Evolutionary conservation across 768 basidiomycete genomes (phyloP).

Genomic region (Phaeotremella fagi): DNA sequence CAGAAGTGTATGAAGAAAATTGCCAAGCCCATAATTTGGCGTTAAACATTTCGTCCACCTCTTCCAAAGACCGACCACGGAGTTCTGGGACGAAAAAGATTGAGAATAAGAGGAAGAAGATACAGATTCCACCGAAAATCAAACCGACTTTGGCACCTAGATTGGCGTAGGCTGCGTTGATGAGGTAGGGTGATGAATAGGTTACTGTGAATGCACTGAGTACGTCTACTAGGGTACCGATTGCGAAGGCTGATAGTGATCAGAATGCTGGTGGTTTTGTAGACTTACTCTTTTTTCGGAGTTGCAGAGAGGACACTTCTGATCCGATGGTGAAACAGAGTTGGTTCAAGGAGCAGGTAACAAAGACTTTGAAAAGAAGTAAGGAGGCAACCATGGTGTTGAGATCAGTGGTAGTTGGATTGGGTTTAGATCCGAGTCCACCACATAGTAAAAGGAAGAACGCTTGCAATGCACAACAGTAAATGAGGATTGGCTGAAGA

Average conservation of each 20-base stretch:
- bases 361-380: background rate
- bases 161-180: conserved; percentile 3
- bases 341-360: background rate
- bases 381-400: background rate
- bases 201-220: background rate
- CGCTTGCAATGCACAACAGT: background rate
- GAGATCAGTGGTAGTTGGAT: background rate
- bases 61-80: background rate
- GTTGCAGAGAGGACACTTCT: background rate
- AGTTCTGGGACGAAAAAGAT: conserved; percentile 2
- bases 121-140: background rate
- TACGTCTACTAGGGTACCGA: background rate
- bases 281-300: background rate
- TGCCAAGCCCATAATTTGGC: background rate
- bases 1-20: background rate
- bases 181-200: conserved; percentile 1
- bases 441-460: background rate
- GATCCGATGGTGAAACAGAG: background rate
- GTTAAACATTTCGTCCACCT: background rate
- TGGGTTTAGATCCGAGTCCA: background rate
- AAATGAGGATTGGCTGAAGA: background rate
- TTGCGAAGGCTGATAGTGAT: background rate
- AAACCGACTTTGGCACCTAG: conserved; percentile 1
- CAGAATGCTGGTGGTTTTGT: background rate
- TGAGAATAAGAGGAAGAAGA: background rate